A percentile compares a stretch with the other conserved stretches of the same genome.
phyloP scores from a whole-genome alignment of 768 basidiomycete species.

The Tylopilus cervinicoccineus region DNA sequence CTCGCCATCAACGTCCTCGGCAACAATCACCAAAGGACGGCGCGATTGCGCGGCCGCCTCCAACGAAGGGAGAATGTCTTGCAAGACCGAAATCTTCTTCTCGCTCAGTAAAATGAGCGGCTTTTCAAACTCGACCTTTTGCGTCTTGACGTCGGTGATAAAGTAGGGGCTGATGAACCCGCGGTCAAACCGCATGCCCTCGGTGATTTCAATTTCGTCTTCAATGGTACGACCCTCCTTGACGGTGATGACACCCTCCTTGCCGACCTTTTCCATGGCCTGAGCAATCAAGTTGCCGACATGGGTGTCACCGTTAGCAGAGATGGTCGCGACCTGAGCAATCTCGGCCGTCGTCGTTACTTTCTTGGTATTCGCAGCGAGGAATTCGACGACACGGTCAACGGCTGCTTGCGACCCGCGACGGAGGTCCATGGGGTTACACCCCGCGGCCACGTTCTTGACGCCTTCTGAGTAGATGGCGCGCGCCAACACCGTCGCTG shows the following conservation, averaged over 20 bases:
- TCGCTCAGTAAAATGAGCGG: conserved; percentile 90
- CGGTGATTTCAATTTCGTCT: conserved; percentile 98
- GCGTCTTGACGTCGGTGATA: conserved; percentile 95
- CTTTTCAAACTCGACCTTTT: conserved; percentile 97
- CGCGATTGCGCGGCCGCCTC: conserved; percentile 77
- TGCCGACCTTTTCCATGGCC: conserved; percentile 99
- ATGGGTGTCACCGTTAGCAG: conserved; percentile 76
- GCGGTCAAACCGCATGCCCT: conserved; percentile 99
- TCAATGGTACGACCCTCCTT: conserved; percentile 98
- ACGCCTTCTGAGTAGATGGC: conserved; percentile 99
- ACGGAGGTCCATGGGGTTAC: conserved; percentile 99
- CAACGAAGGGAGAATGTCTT: conserved; percentile 92
- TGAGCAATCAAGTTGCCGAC: conserved; percentile 94
- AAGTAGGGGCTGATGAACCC: conserved; percentile 98
- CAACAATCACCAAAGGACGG: conserved; percentile 93
- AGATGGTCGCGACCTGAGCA: conserved; percentile 98
- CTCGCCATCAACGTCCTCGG: conserved; percentile 97
- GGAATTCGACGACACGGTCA: conserved; percentile 88
- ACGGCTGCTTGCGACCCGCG: conserved; percentile 97
- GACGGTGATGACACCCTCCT: conserved; percentile 99
- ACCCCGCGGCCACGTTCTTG: conserved; percentile 98
- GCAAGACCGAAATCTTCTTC: conserved; percentile 95
- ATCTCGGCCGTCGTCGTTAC: conserved; percentile 98
- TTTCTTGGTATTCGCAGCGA: conserved; percentile 82
- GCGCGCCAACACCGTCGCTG: conserved; percentile 93